Base-by-base conservation (phyloP, 164 flowering plant species). In the Piper longum region DNA sequence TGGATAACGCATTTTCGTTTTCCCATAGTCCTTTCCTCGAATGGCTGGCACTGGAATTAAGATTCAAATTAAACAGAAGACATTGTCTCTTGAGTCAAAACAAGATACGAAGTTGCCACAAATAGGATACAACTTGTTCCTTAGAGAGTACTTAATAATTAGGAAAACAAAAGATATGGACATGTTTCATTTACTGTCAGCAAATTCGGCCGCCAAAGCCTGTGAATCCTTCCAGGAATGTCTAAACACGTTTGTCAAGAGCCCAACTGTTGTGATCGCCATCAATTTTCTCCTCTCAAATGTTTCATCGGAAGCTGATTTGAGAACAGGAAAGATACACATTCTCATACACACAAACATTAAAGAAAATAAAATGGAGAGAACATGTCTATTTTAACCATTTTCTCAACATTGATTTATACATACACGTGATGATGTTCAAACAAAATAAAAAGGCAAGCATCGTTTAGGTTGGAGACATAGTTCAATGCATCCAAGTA, bases 1-100 rank as follows among this genome's bases (percentile, higher is more conserved):
- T 54, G 96, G 92, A 74, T 81, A 89, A 54, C 79, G 74, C 95
- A 87, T 91, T 77, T 89, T 89, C 26, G 90, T 69, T 77, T 91
- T 88, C 42, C 96, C 96, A 76, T 91, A 87, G 66, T 91, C 95
- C 81, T 91, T 91, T 61, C 98, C 95, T 64, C 90, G 81, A 57
- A 89, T 54, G 59, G 96, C 92, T 13, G 98, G 95, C 96, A 88
- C 95, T 88, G 79, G 70, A 61, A 60, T 60, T 39, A 8, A 60
- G 44, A 14, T 41, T 41, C 62, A 60, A 60, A 26, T 41, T n/a
- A 60, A 60, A 60, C 5, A n/a, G 41, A 16, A 7, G 16, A 16
- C 9, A 17, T 36, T 42, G 17, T 55, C 5, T 17, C 11, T 19
- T n/a, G 9, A 18, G 3, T 41, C 4, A 2, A 16, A 9, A 51